Evolutionary conservation across 371 early-diverging fungal species (phyloP), one percentile per base, ranked within the genome.

Genomic region (Circinella minor): DNA sequence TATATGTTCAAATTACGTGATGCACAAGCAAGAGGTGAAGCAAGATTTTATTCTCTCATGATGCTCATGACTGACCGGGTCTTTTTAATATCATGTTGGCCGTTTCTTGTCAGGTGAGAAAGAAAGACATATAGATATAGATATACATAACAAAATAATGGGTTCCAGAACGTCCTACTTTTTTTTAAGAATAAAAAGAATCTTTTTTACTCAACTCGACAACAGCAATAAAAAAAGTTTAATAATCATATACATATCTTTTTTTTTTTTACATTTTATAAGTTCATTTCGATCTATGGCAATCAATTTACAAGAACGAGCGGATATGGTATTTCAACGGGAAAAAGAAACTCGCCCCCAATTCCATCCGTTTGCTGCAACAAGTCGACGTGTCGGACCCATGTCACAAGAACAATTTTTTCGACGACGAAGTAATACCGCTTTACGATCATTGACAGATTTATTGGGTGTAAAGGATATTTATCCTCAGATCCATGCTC

Each of bases 1-100:
- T 92, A 92, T 70, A 88, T 91, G 85, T 92, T 92, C 77, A 90
- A 88, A 65, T 73, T 92, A 59, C 79, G 83, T 18, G 92, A 92
- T 78, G 83, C 82, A 66, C 90, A 90, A 71, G 91, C 92, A 18
- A 80, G 92, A 66, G 92, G 92, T 27, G 88, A 86, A 65, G 84
- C 86, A 9, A 77, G 91, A 54, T 88, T 83, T 64, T 92, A 92
- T 73, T 86, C 88, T 7, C 74, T 92, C 43, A 85, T 88, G 78
- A 87, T 91, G 74, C 78, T 92, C 68, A 89, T 89, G 89, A 88
- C 89, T 6, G 92, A 92, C 76, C 79, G 90, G 36, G 85, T 86
- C 4, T 91, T 88, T 78, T 81, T 92, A 14, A 83, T 90, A 15
- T 87, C 90, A 62, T 90, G 87, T 54, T 89, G 90, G 90, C 88